Evolutionary conservation across 2,329 filamentous ascomycete species (phyloP), one percentile per base, ranked within the genome.

Genomic region (Didymella pinodella): DNA sequence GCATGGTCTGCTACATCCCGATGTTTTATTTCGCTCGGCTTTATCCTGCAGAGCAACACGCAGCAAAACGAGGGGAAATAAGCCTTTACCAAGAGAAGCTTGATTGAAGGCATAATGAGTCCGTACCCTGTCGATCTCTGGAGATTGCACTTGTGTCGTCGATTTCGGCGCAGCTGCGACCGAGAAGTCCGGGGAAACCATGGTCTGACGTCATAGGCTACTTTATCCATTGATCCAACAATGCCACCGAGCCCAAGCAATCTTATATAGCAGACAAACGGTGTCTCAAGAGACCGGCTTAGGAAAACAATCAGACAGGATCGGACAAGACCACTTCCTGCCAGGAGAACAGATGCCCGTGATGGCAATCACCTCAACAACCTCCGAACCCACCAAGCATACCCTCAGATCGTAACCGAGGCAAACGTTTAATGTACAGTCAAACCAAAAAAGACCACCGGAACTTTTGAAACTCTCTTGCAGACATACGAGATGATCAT

Each of bases 81-180:
- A 53, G 50, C 43, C 28, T 46, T n/a, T 10, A 25, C 50, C 36
- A 46, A 46, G 32, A 8, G 22, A 46, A 40, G 50, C 50, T 53
- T 54, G 51, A 54, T 54, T 54, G 51, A 43, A 54, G 51, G 51
- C 43, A 47, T 54, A 54, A 54, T 47, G 18, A 6, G 29, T 12
- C 31, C 31, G 41, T 16, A 46, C 6, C 6, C 20, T 32, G 28
- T 40, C 36, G 36, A 50, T 50, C 48, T 14, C 38, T 8, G 36
- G 20, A 40, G 36, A 11, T 7, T 6, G 20, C 18, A 14, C 7
- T 25, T 25, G 7, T 41, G 38, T 41, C 7, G 41, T 41, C 11
- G n/a, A 22, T 1, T 29, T 54, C 51, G 51, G 51, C 32, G 26
- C n/a, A 54, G 51, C 18, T 54, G 43, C 22, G 2, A 41, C 43